Evolutionary conservation across 2,329 filamentous ascomycete species (phyloP).

Genomic region (Aspergillus jensenii): DNA sequence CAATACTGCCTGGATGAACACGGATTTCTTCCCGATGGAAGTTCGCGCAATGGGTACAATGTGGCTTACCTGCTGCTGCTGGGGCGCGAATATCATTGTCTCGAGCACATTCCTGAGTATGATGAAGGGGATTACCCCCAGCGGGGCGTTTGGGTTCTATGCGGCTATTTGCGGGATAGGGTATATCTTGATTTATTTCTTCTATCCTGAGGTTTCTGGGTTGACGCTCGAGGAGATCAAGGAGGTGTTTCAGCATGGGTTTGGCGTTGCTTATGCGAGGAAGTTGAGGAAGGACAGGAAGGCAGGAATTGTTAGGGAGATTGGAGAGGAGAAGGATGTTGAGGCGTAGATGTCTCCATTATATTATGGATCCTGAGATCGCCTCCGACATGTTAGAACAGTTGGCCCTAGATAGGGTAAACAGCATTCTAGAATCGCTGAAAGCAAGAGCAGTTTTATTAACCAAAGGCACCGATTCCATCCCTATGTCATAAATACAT

Average conservation of each 20-base stretch:
- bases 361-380: too few relatives aligned
- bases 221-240: slow-evolving; percentile 29
- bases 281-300: slow-evolving; percentile 40
- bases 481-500: too few relatives aligned
- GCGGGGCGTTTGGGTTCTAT: slow-evolving; percentile 55
- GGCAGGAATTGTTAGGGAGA: neutral
- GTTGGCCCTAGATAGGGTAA: too few relatives aligned
- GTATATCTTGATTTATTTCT: slow-evolving; percentile 37
- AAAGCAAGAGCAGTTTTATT: too few relatives aligned
- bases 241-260: slow-evolving; percentile 54
- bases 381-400: too few relatives aligned
- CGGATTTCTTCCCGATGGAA: slow-evolving; percentile 51
- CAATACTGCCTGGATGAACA: slow-evolving; percentile 51
- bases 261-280: slow-evolving; percentile 46
- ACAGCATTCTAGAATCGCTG: too few relatives aligned
- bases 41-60: slow-evolving; percentile 53
- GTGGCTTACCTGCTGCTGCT: slow-evolving; percentile 50
- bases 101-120: slow-evolving; percentile 51
- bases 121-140: slow-evolving; percentile 52
- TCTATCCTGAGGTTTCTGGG: slow-evolving; percentile 26
- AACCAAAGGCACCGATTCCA: too few relatives aligned
- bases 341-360: too few relatives aligned
- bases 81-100: slow-evolving; percentile 52
- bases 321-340: too few relatives aligned
- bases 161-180: slow-evolving; percentile 51